Evolutionary conservation across 2,329 filamentous ascomycete species (phyloP).

Genomic region (Cercospora nicotianae): DNA sequence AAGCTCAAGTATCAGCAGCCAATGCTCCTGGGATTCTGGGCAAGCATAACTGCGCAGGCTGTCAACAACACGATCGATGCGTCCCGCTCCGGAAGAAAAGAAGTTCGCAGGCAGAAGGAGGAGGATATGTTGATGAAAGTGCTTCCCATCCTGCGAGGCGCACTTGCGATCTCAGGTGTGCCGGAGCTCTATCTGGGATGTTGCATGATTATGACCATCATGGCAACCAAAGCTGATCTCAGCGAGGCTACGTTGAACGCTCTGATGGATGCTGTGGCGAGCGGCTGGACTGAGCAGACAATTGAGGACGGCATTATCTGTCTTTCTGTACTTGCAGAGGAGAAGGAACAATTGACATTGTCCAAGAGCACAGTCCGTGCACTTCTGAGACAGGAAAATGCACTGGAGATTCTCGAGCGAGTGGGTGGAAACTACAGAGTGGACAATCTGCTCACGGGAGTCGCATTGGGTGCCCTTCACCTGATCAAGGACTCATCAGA

Average conservation of each 20-base stretch:
- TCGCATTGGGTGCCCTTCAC: constrained; percentile 66
- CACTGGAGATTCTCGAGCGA: constrained; percentile 60
- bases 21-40: constrained; percentile 85
- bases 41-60: constrained; percentile 80
- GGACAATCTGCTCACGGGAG: constrained; percentile 69
- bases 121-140: constrained; percentile 72
- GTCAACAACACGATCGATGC: constrained; percentile 79
- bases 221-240: constrained; percentile 78
- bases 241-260: constrained; percentile 77
- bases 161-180: constrained; percentile 69
- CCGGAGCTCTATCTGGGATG: constrained; percentile 80
- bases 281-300: constrained; percentile 74
- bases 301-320: constrained; percentile 73
- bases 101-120: constrained; percentile 76
- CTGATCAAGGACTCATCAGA: constrained; percentile 33
- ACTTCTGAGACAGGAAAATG: constrained; percentile 62
- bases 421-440: constrained; percentile 66
- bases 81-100: constrained; percentile 70
- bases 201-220: constrained; percentile 85
- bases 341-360: constrained; percentile 68
- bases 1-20: constrained; percentile 71
- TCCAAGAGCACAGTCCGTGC: constrained; percentile 69
- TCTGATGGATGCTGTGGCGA: constrained; percentile 84
- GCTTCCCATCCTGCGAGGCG: constrained; percentile 71
- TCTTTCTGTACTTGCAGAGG: constrained; percentile 77